Conservation (phyloP, 345 rosid species). For the Dipteronia sinensis region DNA sequence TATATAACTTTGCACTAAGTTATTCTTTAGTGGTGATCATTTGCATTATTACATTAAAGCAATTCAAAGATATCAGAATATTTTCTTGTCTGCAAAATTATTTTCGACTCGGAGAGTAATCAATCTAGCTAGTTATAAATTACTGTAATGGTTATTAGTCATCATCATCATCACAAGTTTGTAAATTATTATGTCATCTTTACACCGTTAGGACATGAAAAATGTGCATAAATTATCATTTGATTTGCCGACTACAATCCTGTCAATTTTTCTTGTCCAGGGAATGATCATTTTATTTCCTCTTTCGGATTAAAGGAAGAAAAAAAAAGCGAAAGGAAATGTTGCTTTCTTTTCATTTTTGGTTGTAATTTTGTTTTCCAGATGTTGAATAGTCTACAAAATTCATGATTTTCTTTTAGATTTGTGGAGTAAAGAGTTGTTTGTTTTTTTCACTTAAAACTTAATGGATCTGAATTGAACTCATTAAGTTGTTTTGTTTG, state of each 20-base stretch:
- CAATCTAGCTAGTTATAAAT: not conserved
- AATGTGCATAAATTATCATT: not conserved
- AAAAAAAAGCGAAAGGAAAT: no score
- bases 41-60: slow-evolving; percentile 2
- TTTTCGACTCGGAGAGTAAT: not conserved
- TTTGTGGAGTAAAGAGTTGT: no score
- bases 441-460: no score
- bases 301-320: not conserved
- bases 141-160: not conserved
- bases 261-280: not conserved
- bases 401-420: no score
- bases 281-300: not conserved
- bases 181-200: not conserved
- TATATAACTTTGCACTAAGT: not conserved
- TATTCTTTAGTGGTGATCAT: not conserved
- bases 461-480: no score
- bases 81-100: slow-evolving; percentile 10
- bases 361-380: not conserved
- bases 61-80: slow-evolving; percentile 4
- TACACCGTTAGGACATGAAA: not conserved
- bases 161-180: not conserved
- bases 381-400: not conserved
- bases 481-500: no score
- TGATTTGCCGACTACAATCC: not conserved
- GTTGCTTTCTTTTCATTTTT: no score